These are phyloP conservation scores for Symbiotaphrina buchneri DNA, from an alignment of 495 filamentous ascomycete genomes.

Conservation along the genomic window DNA sequence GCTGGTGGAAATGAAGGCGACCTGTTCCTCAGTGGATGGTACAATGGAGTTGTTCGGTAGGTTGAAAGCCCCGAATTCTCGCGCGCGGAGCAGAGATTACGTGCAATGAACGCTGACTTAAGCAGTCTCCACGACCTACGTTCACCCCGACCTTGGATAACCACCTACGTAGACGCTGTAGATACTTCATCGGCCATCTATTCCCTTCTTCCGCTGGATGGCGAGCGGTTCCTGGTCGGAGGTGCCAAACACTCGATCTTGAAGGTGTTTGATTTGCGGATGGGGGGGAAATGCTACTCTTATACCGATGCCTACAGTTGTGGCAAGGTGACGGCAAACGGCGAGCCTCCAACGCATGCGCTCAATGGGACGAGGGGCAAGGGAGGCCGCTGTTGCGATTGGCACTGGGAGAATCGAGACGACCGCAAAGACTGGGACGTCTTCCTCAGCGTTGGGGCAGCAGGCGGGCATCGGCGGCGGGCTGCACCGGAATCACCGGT, in stretches of 20 bases:
- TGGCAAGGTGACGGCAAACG: neutral
- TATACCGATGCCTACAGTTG: neutral
- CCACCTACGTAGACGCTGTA: conserved; percentile 28
- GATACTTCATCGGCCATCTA: conserved; percentile 32
- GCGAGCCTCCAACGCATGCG: neutral
- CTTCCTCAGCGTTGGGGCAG: conserved; percentile 4
- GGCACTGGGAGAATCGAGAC: neutral
- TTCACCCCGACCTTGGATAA: conserved; percentile 20
- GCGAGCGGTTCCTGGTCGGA: conserved; percentile 33
- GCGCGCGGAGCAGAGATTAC: neutral
- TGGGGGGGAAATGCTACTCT: conserved; percentile 19
- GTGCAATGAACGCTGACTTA: conserved; percentile 1
- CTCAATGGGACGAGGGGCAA: neutral
- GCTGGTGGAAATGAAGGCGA: conserved; percentile 16
- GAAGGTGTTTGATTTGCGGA: conserved; percentile 43
- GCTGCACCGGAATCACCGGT: conserved; percentile 19
- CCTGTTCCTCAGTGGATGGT: conserved; percentile 37
- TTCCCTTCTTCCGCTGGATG: conserved; percentile 30
- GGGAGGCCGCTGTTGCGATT: neutral
- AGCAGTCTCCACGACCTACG: conserved; percentile 44
- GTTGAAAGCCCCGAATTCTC: conserved; percentile 3
- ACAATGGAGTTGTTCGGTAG: conserved; percentile 31
- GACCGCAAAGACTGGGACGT: conserved; percentile 6
- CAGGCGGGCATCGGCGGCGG: conserved; percentile 3
- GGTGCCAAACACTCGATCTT: conserved; percentile 29